Percentiles rank a stretch among this genome's conserved stretches.
Conservation (phyloP, 2,329 filamentous ascomycete species). For the Exophiala viscosa region DNA sequence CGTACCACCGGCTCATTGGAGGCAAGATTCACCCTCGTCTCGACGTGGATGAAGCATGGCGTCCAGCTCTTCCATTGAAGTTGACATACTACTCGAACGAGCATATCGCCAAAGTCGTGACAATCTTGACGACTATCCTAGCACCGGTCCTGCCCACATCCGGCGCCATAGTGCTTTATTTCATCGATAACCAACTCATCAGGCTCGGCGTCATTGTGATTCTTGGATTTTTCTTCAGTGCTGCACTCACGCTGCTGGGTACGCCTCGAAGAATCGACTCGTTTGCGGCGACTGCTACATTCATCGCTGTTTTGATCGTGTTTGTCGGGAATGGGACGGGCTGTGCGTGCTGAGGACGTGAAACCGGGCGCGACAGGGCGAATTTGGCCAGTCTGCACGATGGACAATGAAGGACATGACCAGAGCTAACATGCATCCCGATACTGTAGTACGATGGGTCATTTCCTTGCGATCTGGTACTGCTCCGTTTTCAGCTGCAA, state of each 20-base stretch:
- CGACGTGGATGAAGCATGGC: background rate
- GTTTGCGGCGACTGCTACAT: slow-evolving; percentile 33
- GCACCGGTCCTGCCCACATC: slow-evolving; percentile 31
- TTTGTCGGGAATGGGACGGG: slow-evolving; percentile 9
- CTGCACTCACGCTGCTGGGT: slow-evolving; percentile 28
- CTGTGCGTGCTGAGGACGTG: background rate
- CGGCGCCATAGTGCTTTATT: slow-evolving; percentile 31
- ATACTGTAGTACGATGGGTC: no score
- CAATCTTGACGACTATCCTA: slow-evolving; percentile 28
- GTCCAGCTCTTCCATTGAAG: background rate
- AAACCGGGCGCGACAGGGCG: background rate
- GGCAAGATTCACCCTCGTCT: no score
- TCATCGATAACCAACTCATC: slow-evolving; percentile 25
- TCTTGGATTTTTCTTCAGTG: slow-evolving; percentile 30
- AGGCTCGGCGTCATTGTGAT: slow-evolving; percentile 28
- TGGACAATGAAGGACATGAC: background rate
- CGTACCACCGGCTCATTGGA: slow-evolving; percentile 6
- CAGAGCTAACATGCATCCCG: background rate
- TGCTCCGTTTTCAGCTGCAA: no score
- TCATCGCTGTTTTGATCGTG: slow-evolving; percentile 15
- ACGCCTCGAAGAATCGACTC: slow-evolving; percentile 30
- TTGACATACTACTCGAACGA: slow-evolving; percentile 1
- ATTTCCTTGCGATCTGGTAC: no score
- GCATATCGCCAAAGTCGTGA: slow-evolving; percentile 8
- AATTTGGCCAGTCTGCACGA: background rate